Percentiles rank a stretch among this genome's conserved stretches.
Conservation (phyloP, 306 rosid species). For the Urtica urens region DNA sequence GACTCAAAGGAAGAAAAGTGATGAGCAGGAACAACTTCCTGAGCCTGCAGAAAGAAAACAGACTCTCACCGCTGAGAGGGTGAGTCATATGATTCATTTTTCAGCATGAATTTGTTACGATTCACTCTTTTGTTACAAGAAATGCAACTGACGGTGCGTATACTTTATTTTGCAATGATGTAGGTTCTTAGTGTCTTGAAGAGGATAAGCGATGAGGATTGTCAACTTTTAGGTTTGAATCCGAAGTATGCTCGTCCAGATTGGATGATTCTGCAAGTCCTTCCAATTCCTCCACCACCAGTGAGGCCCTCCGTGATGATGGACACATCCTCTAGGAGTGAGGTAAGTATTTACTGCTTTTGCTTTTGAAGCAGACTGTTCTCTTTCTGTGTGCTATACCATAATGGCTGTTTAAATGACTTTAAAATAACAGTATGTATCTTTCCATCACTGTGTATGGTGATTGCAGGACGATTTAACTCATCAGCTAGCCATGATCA, state of each 20-base stretch:
- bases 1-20: slow-evolving; percentile 82
- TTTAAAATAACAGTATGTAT: no score
- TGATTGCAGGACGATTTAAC: slow-evolving; percentile 78
- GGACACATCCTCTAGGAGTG: slow-evolving; percentile 98
- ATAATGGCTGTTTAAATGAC: no score
- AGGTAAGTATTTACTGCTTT: slow-evolving; percentile 45
- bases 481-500: slow-evolving; percentile 97
- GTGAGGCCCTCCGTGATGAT: slow-evolving; percentile 99
- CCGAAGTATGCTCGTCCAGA: slow-evolving; percentile 97
- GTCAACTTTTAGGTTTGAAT: slow-evolving; percentile 72
- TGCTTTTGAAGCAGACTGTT: background rate
- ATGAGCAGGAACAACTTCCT: slow-evolving; percentile 94
- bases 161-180: slow-evolving; percentile 13
- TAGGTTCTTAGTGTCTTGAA: slow-evolving; percentile 88
- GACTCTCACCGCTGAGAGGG: slow-evolving; percentile 90
- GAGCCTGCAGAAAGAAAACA: slow-evolving; percentile 98
- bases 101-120: slow-evolving; percentile 3
- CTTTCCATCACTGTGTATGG: slow-evolving; percentile 1
- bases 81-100: slow-evolving; percentile 17
- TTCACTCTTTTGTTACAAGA: background rate
- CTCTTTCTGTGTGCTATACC: background rate
- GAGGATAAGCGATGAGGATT: slow-evolving; percentile 91
- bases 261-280: slow-evolving; percentile 98
- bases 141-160: slow-evolving; percentile 7
- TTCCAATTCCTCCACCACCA: slow-evolving; percentile 98